Evolutionary conservation across 2,329 filamentous ascomycete genomes (phyloP).

Genomic region (Colletotrichum spinosum): DNA sequence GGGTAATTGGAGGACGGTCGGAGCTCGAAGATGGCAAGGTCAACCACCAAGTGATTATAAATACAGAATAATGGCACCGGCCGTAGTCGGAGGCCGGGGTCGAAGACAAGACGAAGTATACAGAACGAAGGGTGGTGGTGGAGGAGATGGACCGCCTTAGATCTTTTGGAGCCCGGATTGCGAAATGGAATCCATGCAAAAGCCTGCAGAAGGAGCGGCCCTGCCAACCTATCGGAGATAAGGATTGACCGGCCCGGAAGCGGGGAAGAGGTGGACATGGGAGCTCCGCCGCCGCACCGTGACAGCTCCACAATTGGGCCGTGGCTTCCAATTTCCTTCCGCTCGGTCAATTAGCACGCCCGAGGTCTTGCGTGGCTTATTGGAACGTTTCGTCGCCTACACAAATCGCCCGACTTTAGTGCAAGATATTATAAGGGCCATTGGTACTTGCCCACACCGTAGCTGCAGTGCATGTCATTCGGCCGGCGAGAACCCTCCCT

Average conservation of each 20-base stretch:
- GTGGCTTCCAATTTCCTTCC: conserved; percentile 19
- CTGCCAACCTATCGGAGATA: conserved; percentile 30
- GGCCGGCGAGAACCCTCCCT: background rate
- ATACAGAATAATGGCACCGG: no score
- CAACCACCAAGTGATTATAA: no score
- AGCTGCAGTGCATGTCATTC: background rate
- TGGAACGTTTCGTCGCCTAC: background rate
- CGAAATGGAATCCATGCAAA: conserved; percentile 35
- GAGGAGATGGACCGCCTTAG: conserved; percentile 30
- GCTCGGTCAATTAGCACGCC: conserved; percentile 10
- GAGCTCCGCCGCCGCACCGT: conserved; percentile 14
- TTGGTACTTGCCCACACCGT: conserved; percentile 3
- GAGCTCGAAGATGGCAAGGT: no score
- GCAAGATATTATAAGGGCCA: no score
- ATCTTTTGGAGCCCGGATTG: conserved; percentile 36
- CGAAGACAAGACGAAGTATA: no score
- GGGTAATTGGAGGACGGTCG: background rate
- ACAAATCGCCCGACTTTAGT: conserved; percentile 1
- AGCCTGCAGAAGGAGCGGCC: conserved; percentile 23
- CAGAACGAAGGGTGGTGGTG: background rate
- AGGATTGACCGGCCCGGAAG: conserved; percentile 36
- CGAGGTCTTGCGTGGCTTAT: conserved; percentile 8
- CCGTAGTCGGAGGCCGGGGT: conserved; percentile 11
- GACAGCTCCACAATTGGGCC: conserved; percentile 26
- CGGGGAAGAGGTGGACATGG: conserved; percentile 13